Evolutionary conservation across 345 rosid species (phyloP).

Genomic region (Syzygium aqueum): DNA sequence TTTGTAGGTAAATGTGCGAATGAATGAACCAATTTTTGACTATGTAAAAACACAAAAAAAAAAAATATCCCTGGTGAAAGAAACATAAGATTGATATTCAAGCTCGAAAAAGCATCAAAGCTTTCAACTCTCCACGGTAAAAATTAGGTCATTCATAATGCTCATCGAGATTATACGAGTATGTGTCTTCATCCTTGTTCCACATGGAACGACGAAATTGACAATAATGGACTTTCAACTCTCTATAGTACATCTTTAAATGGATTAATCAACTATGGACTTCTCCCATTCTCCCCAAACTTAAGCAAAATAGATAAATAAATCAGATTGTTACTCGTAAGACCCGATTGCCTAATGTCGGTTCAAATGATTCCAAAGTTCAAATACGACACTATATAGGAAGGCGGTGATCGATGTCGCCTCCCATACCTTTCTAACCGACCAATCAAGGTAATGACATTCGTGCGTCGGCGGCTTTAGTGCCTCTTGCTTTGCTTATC

Average conservation of each 20-base stretch:
- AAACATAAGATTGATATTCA: neutral
- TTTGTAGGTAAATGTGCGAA: neutral
- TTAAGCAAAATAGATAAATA: neutral
- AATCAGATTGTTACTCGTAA: too few relatives aligned
- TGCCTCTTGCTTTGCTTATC: neutral
- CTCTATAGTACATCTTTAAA: accelerated
- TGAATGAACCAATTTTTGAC: neutral
- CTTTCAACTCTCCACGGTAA: neutral
- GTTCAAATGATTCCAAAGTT: too few relatives aligned
- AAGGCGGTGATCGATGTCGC: accelerated
- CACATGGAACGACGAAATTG: neutral
- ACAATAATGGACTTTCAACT: neutral
- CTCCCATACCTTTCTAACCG: neutral
- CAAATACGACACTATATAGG: too few relatives aligned
- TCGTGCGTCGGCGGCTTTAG: neutral
- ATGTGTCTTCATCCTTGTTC: neutral
- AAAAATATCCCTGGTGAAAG: neutral
- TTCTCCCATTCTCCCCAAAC: neutral
- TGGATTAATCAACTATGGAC: accelerated
- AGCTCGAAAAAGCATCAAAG: neutral
- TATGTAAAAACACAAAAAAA: neutral
- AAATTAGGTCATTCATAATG: neutral
- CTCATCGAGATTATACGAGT: accelerated
- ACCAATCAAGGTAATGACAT: neutral
- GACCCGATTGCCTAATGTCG: accelerated